Conservation (phyloP, 768 basidiomycete genomes). For the Xanthoconium purpureum region DNA sequence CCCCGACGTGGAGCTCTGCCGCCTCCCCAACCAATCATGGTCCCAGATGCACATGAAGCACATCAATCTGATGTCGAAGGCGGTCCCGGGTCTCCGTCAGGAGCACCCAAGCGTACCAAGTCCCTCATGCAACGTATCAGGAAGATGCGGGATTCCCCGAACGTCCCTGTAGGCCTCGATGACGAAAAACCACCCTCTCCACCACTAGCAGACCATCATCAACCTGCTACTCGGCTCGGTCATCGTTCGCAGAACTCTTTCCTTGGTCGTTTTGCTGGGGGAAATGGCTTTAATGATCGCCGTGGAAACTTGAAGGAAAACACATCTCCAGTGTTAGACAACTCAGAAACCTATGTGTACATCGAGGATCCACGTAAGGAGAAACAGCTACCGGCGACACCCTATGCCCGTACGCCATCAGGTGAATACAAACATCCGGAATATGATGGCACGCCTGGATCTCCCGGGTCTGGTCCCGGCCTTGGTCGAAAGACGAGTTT, state of each 20-base stretch:
- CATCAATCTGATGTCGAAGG: constrained; percentile 37
- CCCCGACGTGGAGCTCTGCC: constrained; percentile 58
- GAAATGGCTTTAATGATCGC: constrained; percentile 29
- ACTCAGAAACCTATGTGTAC: constrained; percentile 60
- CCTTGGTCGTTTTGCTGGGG: constrained; percentile 63
- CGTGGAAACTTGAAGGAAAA: constrained; percentile 37
- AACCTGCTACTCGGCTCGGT: constrained; percentile 46
- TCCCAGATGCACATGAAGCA: constrained; percentile 55
- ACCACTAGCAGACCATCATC: constrained; percentile 34
- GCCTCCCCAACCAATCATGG: constrained; percentile 81
- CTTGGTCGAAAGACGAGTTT: constrained; percentile 75
- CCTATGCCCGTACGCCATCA: constrained; percentile 31
- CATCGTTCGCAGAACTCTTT: constrained; percentile 75
- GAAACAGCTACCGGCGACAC: constrained; percentile 53
- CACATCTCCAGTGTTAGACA: constrained; percentile 30
- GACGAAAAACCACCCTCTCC: constrained; percentile 44
- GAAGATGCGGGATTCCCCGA: constrained; percentile 84
- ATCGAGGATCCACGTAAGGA: constrained; percentile 51
- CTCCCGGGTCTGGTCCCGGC: constrained; percentile 38
- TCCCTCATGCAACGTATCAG: constrained; percentile 87
- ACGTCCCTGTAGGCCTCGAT: constrained; percentile 65
- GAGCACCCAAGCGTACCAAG: constrained; percentile 66
- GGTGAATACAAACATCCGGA: constrained; percentile 41
- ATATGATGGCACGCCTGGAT: constrained; percentile 42
- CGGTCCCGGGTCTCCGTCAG: constrained; percentile 40